Evolutionary conservation across 1,284 basidiomycete species (phyloP).

Genomic region (Microbotryomycetes sp.): DNA sequence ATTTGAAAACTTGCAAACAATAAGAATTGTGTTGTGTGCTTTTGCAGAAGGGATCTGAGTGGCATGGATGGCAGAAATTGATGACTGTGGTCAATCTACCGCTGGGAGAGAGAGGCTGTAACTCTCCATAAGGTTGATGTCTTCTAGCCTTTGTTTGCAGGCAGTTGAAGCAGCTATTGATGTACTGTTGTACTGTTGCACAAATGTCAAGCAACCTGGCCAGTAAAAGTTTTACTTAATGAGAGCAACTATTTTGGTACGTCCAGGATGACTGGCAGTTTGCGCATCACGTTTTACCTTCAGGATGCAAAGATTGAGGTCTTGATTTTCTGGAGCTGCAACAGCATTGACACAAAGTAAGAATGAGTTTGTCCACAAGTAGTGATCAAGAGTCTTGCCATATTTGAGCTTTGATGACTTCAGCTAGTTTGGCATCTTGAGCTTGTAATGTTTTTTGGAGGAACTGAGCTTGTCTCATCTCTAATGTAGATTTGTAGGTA

Average conservation of each 20-base stretch:
- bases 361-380: neutral
- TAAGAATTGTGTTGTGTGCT: constrained; percentile 44
- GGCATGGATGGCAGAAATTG: constrained; percentile 40
- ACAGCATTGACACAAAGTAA: neutral
- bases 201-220: constrained; percentile 43
- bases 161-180: constrained; percentile 45
- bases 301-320: too few relatives aligned
- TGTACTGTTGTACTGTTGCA: constrained; percentile 44
- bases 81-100: constrained; percentile 37
- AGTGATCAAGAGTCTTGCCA: neutral
- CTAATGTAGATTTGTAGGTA: too few relatives aligned
- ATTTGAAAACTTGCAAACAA: constrained; percentile 45
- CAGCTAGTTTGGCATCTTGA: neutral
- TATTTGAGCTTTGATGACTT: neutral
- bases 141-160: constrained; percentile 42
- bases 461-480: neutral
- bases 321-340: too few relatives aligned
- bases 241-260: constrained; percentile 37
- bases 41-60: constrained; percentile 41
- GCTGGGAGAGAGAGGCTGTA: constrained; percentile 40
- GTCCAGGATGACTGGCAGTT: constrained; percentile 13
- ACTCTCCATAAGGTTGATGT: constrained; percentile 31
- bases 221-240: constrained; percentile 47
- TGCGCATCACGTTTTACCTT: too few relatives aligned
- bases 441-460: neutral